These are phyloP conservation scores for Gossypium schwendimanii DNA, from an alignment of 441 rosid genomes.

Conservation along the genomic window DNA sequence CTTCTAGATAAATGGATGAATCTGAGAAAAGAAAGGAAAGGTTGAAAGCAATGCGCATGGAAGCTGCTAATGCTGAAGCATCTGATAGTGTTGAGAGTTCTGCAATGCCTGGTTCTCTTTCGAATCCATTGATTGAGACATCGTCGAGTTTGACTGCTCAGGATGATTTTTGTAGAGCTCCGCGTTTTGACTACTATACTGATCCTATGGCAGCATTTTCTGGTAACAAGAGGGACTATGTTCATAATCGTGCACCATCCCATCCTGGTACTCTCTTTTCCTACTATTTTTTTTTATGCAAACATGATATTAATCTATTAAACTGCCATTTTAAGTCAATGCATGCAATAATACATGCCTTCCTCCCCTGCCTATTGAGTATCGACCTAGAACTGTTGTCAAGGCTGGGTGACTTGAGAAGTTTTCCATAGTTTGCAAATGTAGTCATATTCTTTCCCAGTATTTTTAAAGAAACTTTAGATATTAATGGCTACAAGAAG, in stretches of 20 bases:
- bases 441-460: background rate
- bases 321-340: background rate
- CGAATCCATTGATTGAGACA: slow-evolving; percentile 60
- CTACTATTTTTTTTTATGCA: background rate
- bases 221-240: slow-evolving; percentile 35
- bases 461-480: background rate
- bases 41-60: slow-evolving; percentile 59
- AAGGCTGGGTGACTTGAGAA: background rate
- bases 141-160: slow-evolving; percentile 20
- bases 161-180: slow-evolving; percentile 25
- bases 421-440: background rate
- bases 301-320: background rate
- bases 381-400: background rate
- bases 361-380: background rate
- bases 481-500: background rate
- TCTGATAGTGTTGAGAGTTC: slow-evolving; percentile 29
- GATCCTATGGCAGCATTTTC: slow-evolving; percentile 81
- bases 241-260: slow-evolving; percentile 25
- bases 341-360: background rate
- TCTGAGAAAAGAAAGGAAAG: slow-evolving; percentile 64
- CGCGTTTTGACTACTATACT: slow-evolving; percentile 74
- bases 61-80: slow-evolving; percentile 46
- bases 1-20: slow-evolving; percentile 47
- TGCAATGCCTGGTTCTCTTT: slow-evolving; percentile 29
- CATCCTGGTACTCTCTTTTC: slow-evolving; percentile 27